phyloP scores from a whole-genome alignment of 2,329 filamentous ascomycete species.

The Biscogniauxia sp. region DNA sequence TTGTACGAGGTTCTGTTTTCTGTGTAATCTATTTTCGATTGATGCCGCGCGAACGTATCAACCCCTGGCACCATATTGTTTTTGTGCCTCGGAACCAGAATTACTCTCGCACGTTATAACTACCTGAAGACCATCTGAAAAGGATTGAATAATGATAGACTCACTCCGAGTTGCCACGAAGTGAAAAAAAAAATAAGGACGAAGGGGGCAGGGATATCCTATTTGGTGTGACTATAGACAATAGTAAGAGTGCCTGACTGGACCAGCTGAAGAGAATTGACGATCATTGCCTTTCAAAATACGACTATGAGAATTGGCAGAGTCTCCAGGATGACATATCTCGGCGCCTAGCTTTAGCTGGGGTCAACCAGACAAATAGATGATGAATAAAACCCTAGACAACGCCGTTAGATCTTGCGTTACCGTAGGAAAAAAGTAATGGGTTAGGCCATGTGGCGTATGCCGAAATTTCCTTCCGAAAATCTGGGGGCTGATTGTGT shows the following conservation, averaged over 20 bases:
- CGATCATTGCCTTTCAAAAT: background rate
- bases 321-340: background rate
- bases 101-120: background rate
- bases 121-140: background rate
- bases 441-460: background rate
- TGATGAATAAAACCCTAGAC: background rate
- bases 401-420: slow-evolving; percentile 3
- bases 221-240: background rate
- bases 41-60: background rate
- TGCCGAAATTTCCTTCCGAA: background rate
- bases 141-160: background rate
- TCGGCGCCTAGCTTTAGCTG: background rate
- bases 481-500: slow-evolving; percentile 1
- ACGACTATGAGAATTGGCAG: background rate
- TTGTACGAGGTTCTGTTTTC: background rate
- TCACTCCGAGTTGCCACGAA: too few relatives aligned
- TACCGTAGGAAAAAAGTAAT: background rate
- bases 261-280: background rate
- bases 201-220: background rate
- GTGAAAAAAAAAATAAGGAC: background rate
- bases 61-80: background rate
- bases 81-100: background rate
- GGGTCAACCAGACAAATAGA: background rate
- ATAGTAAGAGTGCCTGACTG: background rate
- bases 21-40: background rate